Conservation (phyloP, 352 stramenopile genomes). For the Globisporangium echinulatum region DNA sequence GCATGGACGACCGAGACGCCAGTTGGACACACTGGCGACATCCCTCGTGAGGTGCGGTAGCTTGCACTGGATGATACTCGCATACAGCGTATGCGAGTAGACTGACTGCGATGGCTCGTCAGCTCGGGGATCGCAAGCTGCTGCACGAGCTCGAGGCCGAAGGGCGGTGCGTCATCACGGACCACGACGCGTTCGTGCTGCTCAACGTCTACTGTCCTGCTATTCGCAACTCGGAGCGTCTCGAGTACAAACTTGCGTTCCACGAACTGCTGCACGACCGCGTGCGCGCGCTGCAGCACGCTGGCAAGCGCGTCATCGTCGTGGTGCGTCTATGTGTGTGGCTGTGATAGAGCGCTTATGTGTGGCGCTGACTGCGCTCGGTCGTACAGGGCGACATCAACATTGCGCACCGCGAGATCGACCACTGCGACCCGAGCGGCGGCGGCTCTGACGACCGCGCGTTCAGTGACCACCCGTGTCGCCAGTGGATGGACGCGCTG, state of each 20-base stretch:
- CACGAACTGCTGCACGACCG: constrained; percentile 64
- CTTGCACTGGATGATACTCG: no score
- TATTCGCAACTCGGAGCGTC: constrained; percentile 49
- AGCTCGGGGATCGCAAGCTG: constrained; percentile 15
- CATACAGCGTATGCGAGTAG: no score
- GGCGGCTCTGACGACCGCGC: constrained; percentile 15
- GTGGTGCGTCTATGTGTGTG: constrained; percentile 30
- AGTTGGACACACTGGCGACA: constrained; percentile 44
- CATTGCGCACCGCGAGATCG: constrained; percentile 69
- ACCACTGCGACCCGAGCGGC: constrained; percentile 57
- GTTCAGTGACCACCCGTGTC: constrained; percentile 60
- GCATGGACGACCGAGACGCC: constrained; percentile 46
- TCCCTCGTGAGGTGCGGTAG: constrained; percentile 35
- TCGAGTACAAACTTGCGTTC: constrained; percentile 86
- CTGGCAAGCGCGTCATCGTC: constrained; percentile 53
- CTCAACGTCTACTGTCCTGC: constrained; percentile 88
- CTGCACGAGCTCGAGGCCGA: constrained; percentile 68
- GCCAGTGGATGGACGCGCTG: constrained; percentile 52
- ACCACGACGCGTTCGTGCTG: constrained; percentile 84
- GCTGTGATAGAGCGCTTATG: neutral
- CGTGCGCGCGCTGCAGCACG: constrained; percentile 37
- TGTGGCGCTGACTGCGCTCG: neutral
- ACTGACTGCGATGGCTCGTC: no score
- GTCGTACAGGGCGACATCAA: constrained; percentile 76
- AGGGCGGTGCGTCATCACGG: constrained; percentile 82